phyloP scores from a whole-genome alignment of 1,284 basidiomycete species.

The Apiotrichum siamense region DNA sequence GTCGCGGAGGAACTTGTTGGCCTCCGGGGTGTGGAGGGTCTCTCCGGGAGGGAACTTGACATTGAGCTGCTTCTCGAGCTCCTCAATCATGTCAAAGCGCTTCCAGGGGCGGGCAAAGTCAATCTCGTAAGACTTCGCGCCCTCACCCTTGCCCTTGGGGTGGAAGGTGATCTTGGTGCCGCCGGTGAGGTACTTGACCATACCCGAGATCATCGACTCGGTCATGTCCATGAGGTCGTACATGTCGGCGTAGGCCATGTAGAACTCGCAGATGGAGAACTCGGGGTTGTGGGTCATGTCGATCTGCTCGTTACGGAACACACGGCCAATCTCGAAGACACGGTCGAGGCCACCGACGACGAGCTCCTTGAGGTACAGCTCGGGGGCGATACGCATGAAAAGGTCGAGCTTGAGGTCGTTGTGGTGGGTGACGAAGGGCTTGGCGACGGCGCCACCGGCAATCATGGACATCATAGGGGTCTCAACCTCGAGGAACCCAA shows the following conservation, averaged over 20 bases:
- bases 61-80: slow-evolving; percentile 86
- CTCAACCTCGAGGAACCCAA: slow-evolving; percentile 98
- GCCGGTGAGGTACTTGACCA: slow-evolving; percentile 85
- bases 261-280: slow-evolving; percentile 99
- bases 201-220: slow-evolving; percentile 80
- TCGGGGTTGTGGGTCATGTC: slow-evolving; percentile 97
- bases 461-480: slow-evolving; percentile 98
- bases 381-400: slow-evolving; percentile 96
- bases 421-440: slow-evolving; percentile 98
- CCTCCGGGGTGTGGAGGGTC: slow-evolving; percentile 77
- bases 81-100: slow-evolving; percentile 96
- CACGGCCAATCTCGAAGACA: slow-evolving; percentile 96
- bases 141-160: slow-evolving; percentile 80
- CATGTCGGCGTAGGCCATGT: slow-evolving; percentile 99
- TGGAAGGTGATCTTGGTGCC: slow-evolving; percentile 80
- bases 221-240: slow-evolving; percentile 98
- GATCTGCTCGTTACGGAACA: slow-evolving; percentile 98
- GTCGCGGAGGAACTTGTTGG: slow-evolving; percentile 82
- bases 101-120: slow-evolving; percentile 98
- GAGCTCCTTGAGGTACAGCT: slow-evolving; percentile 96
- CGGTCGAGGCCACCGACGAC: slow-evolving; percentile 95
- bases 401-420: slow-evolving; percentile 96
- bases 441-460: slow-evolving; percentile 95
- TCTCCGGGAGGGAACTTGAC: slow-evolving; percentile 93
- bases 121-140: slow-evolving; percentile 62